Evolutionary conservation across 106 monocot genomes (phyloP).

Genomic region (Phalaenopsis aphrodite): DNA sequence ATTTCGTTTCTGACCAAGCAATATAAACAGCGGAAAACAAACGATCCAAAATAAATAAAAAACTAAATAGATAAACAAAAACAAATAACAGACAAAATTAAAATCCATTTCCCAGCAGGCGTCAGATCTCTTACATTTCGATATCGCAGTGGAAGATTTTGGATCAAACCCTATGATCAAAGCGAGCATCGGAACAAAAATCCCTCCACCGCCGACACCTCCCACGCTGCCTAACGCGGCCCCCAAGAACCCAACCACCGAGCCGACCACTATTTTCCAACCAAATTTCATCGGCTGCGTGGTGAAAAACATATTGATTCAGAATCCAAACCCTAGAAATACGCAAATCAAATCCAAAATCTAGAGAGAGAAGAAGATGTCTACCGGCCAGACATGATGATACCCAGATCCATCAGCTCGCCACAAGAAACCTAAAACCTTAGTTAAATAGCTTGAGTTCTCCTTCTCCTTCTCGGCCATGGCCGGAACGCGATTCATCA

Average conservation of each 20-base stretch:
- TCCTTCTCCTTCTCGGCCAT: not conserved
- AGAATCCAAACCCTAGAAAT: not conserved
- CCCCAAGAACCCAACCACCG: conserved; percentile 56
- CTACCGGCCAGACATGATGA: conserved; percentile 29
- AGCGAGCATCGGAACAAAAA: conserved; percentile 80
- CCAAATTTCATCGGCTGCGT: conserved; percentile 46
- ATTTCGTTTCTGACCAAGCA: not conserved
- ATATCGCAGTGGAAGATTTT: conserved; percentile 70
- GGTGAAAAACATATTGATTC: not conserved
- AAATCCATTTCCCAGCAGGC: not conserved
- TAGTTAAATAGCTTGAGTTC: not conserved
- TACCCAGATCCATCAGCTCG: conserved; percentile 15
- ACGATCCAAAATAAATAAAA: too few relatives aligned
- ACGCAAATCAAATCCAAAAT: not conserved
- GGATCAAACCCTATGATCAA: conserved; percentile 77
- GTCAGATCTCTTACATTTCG: conserved; percentile 46
- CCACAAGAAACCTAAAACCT: conserved; percentile 15
- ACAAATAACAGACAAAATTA: too few relatives aligned
- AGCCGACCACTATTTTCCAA: conserved; percentile 58
- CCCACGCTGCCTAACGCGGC: conserved; percentile 76
- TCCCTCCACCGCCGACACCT: conserved; percentile 69
- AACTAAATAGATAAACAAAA: too few relatives aligned
- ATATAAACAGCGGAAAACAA: too few relatives aligned
- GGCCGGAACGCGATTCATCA: not conserved
- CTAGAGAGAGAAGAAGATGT: not conserved